phyloP scores from a whole-genome alignment of 768 basidiomycete genomes.

The Lactarius hengduanensis region DNA sequence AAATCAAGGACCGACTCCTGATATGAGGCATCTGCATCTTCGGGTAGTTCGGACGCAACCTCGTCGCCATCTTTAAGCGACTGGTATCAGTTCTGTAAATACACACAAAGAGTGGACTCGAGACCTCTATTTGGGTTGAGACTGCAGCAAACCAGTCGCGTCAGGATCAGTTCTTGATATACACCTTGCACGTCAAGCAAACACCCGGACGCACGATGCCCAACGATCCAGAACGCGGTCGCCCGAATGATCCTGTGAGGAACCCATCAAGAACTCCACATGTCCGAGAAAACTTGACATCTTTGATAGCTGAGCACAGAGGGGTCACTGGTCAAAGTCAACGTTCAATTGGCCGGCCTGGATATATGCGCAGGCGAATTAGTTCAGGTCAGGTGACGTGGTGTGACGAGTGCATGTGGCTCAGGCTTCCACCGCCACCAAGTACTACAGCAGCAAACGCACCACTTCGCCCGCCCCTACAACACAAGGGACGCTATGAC shows the following conservation, averaged over 20 bases:
- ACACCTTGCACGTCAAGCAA: slow-evolving; percentile 1
- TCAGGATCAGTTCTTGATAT: slow-evolving; percentile 10
- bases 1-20: slow-evolving; percentile 25
- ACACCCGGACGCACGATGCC: slow-evolving; percentile 23
- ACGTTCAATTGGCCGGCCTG: neutral
- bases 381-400: neutral
- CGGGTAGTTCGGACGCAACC: slow-evolving; percentile 15
- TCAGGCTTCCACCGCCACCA: neutral
- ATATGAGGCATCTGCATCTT: slow-evolving; percentile 20
- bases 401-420: neutral
- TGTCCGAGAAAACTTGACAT: slow-evolving; percentile 26
- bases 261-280: slow-evolving; percentile 20
- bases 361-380: neutral
- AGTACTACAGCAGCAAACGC: neutral
- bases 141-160: slow-evolving; percentile 3
- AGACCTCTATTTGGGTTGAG: slow-evolving; percentile 19
- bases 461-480: neutral
- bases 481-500: slow-evolving; percentile 14
- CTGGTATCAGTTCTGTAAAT: slow-evolving; percentile 5
- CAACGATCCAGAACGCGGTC: slow-evolving; percentile 24
- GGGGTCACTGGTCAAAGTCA: neutral
- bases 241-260: slow-evolving; percentile 21
- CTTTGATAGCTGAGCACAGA: neutral
- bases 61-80: slow-evolving; percentile 19
- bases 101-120: neutral